phyloP scores from a whole-genome alignment of 257 asterid species.

The Henckelia pumila region DNA sequence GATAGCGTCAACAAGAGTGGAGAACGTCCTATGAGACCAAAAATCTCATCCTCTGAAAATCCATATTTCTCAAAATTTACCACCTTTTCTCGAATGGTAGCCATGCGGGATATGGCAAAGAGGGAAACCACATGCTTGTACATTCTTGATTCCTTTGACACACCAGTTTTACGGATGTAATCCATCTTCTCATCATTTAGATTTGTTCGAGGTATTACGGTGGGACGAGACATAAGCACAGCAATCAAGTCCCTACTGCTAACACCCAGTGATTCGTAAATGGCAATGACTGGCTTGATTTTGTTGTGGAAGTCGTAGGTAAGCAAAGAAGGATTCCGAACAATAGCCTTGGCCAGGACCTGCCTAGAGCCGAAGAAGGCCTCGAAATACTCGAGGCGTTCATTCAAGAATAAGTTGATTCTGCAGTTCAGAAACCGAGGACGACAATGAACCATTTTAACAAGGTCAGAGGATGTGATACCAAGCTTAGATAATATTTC shows the following conservation, averaged over 20 bases:
- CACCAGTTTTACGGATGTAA: conserved; percentile 58
- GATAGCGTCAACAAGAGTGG: conserved; percentile 69
- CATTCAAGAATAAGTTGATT: conserved; percentile 40
- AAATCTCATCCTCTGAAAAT: conserved; percentile 58
- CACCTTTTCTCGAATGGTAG: conserved; percentile 65
- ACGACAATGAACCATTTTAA: conserved; percentile 59
- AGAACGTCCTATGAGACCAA: conserved; percentile 55
- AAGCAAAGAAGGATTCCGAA: conserved; percentile 77
- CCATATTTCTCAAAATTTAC: conserved; percentile 67
- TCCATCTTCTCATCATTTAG: conserved; percentile 59
- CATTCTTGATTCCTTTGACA: conserved; percentile 53
- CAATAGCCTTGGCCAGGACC: conserved; percentile 55
- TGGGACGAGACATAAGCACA: conserved; percentile 70
- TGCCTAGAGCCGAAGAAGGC: conserved; percentile 55
- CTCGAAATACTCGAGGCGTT: conserved; percentile 54
- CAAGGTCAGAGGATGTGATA: conserved; percentile 50
- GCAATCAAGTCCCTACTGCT: conserved; percentile 48
- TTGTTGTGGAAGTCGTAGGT: conserved; percentile 60
- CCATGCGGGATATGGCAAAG: conserved; percentile 63
- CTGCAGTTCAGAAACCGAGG: conserved; percentile 65
- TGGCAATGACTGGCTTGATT: conserved; percentile 53
- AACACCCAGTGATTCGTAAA: conserved; percentile 61
- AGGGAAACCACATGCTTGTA: conserved; percentile 68
- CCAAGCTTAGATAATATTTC: conserved; percentile 53
- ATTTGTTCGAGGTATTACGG: conserved; percentile 57